Evolutionary conservation across 2,329 filamentous ascomycete species (phyloP).

Genomic region (Xylariales sp.): DNA sequence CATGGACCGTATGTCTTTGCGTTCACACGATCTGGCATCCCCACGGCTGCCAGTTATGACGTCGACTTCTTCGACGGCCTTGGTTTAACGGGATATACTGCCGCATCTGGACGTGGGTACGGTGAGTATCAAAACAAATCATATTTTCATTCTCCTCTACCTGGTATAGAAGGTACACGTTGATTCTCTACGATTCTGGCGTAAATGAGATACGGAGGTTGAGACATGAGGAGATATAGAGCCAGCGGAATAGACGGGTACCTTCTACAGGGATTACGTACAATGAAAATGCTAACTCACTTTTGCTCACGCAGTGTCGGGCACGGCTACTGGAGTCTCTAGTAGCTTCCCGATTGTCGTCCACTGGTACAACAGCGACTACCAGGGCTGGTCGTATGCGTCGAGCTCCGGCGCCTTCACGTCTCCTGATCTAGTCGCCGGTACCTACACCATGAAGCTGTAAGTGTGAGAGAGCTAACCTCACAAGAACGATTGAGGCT

Average conservation of each 20-base stretch:
- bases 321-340: conserved; percentile 47
- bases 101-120: conserved; percentile 42
- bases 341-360: conserved; percentile 46
- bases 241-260: too few species aligned
- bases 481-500: too few species aligned
- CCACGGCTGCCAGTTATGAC: conserved; percentile 38
- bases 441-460: conserved; percentile 55
- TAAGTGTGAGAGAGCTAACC: too few species aligned
- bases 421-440: conserved; percentile 55
- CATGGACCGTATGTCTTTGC: conserved; percentile 54
- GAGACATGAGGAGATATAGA: too few species aligned
- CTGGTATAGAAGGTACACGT: too few species aligned
- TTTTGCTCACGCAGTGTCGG: too few species aligned
- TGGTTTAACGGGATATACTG: conserved; percentile 47
- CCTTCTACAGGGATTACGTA: too few species aligned
- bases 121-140: too few species aligned
- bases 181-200: too few species aligned
- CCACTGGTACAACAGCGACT: conserved; percentile 51
- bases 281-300: too few species aligned
- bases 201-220: too few species aligned
- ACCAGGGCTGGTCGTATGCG: conserved; percentile 55
- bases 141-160: too few species aligned
- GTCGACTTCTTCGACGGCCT: conserved; percentile 52
- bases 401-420: conserved; percentile 42
- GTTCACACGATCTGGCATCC: conserved; percentile 48